Conservation (phyloP, 2,329 filamentous ascomycete species). For the Cryoendolithus antarcticus region DNA sequence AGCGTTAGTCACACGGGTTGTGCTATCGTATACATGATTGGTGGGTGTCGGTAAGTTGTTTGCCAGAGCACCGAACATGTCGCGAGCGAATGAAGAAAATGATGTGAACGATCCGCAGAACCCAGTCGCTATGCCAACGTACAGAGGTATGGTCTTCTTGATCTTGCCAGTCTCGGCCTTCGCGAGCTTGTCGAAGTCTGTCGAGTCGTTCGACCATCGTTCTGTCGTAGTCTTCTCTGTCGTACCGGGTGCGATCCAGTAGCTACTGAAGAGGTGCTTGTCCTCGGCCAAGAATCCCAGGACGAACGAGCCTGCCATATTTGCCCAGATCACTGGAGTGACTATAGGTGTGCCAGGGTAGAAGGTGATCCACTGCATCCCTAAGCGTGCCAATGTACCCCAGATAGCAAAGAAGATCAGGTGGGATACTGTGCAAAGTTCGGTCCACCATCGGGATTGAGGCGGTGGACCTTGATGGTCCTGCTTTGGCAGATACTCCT, state of each 20-base stretch:
- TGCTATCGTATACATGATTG: slow-evolving; percentile 20
- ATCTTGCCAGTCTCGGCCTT: slow-evolving; percentile 31
- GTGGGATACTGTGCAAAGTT: slow-evolving; percentile 55
- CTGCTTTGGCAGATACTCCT: too few relatives aligned
- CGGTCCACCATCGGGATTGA: slow-evolving; percentile 19
- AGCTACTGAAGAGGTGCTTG: slow-evolving; percentile 56
- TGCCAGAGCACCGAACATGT: slow-evolving; percentile 65
- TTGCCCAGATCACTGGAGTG: slow-evolving; percentile 74
- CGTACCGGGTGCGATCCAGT: slow-evolving; percentile 40
- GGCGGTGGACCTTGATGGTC: slow-evolving; percentile 4
- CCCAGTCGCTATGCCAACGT: slow-evolving; percentile 73
- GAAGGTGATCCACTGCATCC: slow-evolving; percentile 63
- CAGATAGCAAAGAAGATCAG: slow-evolving; percentile 75
- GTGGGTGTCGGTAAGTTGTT: slow-evolving; percentile 54
- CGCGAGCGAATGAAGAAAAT: slow-evolving; percentile 76
- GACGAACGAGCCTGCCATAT: slow-evolving; percentile 66
- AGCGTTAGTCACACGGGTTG: slow-evolving; percentile 13
- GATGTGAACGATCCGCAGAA: slow-evolving; percentile 86
- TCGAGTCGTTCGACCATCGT: background rate
- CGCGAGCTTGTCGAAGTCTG: slow-evolving; percentile 14
- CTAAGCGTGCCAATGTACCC: slow-evolving; percentile 72
- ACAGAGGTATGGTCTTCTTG: slow-evolving; percentile 82
- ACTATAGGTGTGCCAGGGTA: slow-evolving; percentile 67
- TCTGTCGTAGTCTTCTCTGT: slow-evolving; percentile 25
- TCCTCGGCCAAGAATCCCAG: slow-evolving; percentile 84